Evolutionary conservation across 2,329 filamentous ascomycete species (phyloP).

Genomic region (Pestalotiopsis sp.): DNA sequence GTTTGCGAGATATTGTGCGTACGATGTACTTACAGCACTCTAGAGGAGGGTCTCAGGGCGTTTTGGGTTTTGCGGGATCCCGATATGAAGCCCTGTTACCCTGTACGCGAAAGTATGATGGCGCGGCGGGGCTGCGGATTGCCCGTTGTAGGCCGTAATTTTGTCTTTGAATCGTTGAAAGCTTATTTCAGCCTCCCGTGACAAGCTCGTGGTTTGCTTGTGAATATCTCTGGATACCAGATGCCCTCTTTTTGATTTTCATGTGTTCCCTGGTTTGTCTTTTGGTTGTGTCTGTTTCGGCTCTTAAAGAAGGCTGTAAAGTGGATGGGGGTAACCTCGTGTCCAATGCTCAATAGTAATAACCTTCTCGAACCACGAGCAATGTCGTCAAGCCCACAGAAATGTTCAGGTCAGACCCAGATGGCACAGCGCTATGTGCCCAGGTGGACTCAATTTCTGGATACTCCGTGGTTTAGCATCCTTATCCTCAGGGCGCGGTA

Average conservation of each 20-base stretch:
- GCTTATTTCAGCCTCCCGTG: constrained; percentile 4
- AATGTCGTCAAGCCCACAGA: neutral
- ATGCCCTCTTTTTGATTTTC: neutral
- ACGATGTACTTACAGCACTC: neutral
- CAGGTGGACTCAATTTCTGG: neutral
- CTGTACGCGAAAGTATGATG: neutral
- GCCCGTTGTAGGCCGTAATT: constrained; percentile 3
- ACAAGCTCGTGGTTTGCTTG: neutral
- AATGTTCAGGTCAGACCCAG: neutral
- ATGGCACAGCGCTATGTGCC: neutral
- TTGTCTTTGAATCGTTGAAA: neutral
- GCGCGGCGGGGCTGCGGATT: constrained; percentile 4
- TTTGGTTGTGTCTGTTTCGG: neutral
- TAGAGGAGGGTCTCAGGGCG: neutral
- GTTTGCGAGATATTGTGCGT: neutral
- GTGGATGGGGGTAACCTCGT: neutral
- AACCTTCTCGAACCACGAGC: neutral
- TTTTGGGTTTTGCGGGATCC: neutral
- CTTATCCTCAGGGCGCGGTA: neutral
- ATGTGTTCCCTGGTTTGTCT: neutral
- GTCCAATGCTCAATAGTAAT: neutral
- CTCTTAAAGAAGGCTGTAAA: neutral
- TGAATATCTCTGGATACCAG: neutral
- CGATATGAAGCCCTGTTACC: neutral
- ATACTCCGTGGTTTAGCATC: neutral